phyloP scores from a whole-genome alignment of 164 flowering plant genomes.

The Santalum album region DNA sequence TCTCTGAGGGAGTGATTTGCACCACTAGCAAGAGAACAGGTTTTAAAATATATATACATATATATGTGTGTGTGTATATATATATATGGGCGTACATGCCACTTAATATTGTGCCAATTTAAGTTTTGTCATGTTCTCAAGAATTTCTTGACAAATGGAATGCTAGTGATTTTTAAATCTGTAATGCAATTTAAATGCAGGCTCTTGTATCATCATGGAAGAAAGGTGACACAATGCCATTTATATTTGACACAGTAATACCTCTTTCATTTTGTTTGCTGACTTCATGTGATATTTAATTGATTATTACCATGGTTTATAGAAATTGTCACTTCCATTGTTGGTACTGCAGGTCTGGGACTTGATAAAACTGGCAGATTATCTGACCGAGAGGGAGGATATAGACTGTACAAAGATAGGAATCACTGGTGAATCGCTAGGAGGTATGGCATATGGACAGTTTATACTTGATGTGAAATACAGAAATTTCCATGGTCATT shows the following conservation, averaged over 20 bases:
- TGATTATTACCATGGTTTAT: conserved; percentile 3
- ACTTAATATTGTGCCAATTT: not conserved
- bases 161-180: not conserved
- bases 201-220: conserved; percentile 85
- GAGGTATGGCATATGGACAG: conserved; percentile 63
- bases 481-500: not conserved
- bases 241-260: conserved; percentile 84
- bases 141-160: not conserved
- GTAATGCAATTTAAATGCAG: conserved; percentile 29
- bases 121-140: not conserved
- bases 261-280: not conserved
- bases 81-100: no score
- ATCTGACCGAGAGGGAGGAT: conserved; percentile 74
- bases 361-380: conserved; percentile 84
- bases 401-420: conserved; percentile 74
- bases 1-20: not conserved
- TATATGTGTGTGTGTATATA: no score
- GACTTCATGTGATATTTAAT: not conserved
- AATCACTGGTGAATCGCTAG: conserved; percentile 95
- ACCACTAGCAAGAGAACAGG: no score
- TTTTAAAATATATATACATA: no score
- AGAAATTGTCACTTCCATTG: not conserved
- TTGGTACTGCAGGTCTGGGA: conserved; percentile 61
- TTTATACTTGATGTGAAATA: not conserved
- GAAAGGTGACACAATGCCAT: conserved; percentile 91